A percentile compares a stretch with the other conserved stretches of the same genome.
Evolutionary conservation across 1,139 yeast genomes (phyloP).

Genomic region (Schwanniomyces etchellsii): DNA sequence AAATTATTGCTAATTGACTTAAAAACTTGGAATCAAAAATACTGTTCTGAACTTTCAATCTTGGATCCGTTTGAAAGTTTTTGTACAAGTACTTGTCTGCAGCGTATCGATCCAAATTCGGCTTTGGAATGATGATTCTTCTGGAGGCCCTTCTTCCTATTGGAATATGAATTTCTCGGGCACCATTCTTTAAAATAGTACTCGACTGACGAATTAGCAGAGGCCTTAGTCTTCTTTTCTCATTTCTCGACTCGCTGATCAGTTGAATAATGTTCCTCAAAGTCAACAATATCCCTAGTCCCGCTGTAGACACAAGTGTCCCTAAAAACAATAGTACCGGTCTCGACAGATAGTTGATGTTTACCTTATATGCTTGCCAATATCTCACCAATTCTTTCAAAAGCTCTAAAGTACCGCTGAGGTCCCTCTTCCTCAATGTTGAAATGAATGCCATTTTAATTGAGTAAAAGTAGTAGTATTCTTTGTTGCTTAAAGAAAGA

Average conservation of each 20-base stretch:
- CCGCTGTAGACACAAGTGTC: constrained; percentile 39
- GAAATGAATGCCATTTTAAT: background rate
- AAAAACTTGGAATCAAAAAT: constrained; percentile 63
- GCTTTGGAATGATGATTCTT: constrained; percentile 53
- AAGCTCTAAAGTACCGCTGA: constrained; percentile 27
- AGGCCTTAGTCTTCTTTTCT: constrained; percentile 28
- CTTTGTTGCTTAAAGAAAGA: constrained; percentile 6
- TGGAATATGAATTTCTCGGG: constrained; percentile 51
- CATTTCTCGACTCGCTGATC: constrained; percentile 26
- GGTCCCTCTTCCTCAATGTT: constrained; percentile 26
- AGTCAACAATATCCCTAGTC: constrained; percentile 34
- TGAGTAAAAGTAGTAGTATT: background rate
- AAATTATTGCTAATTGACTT: constrained; percentile 68
- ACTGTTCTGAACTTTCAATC: constrained; percentile 26
- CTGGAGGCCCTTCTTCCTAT: constrained; percentile 37
- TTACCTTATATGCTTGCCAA: constrained; percentile 32
- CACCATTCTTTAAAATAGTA: constrained; percentile 46
- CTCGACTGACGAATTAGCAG: constrained; percentile 38
- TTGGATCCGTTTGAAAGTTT: constrained; percentile 39
- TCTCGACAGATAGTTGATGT: constrained; percentile 38
- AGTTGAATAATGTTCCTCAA: constrained; percentile 25
- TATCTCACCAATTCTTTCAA: constrained; percentile 35
- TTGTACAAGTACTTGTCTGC: constrained; percentile 64
- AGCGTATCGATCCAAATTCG: constrained; percentile 57
- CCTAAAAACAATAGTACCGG: constrained; percentile 41